These are phyloP conservation scores for Sungouiozyma ichnusensis DNA, from an alignment of 805 yeast genomes.

Conservation along the genomic window DNA sequence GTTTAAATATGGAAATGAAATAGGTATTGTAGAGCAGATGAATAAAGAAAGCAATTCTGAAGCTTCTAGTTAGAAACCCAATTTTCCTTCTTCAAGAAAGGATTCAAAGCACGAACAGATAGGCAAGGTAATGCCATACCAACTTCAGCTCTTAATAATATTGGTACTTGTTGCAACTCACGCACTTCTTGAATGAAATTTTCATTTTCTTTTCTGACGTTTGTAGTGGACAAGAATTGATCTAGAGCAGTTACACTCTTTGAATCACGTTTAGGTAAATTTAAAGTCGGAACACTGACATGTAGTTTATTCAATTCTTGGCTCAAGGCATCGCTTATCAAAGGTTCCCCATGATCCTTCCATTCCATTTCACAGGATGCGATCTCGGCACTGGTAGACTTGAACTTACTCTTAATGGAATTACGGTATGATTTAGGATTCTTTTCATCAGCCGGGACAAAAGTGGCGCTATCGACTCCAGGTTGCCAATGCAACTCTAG, in stretches of 20 bases:
- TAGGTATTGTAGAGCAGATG: background rate
- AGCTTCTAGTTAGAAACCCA: background rate
- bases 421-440: constrained; percentile 65
- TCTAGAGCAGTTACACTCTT: constrained; percentile 34
- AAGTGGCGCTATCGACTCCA: constrained; percentile 87
- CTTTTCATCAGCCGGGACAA: constrained; percentile 81
- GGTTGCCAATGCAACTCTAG: constrained; percentile 87
- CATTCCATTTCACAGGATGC: constrained; percentile 38
- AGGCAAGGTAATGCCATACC: constrained; percentile 95
- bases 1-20: background rate
- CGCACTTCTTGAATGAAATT: constrained; percentile 68
- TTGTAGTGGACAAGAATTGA: constrained; percentile 42
- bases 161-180: constrained; percentile 71
- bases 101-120: constrained; percentile 84
- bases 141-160: constrained; percentile 77
- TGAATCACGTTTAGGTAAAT: constrained; percentile 20
- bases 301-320: constrained; percentile 42
- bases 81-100: constrained; percentile 39
- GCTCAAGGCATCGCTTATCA: constrained; percentile 34
- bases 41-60: too few species aligned
- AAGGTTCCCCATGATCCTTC: constrained; percentile 15
- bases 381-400: constrained; percentile 61
- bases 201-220: constrained; percentile 51
- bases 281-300: constrained; percentile 38
- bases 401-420: constrained; percentile 67